phyloP scores from a whole-genome alignment of 163 green algal genomes.

The Volvox carteri region DNA sequence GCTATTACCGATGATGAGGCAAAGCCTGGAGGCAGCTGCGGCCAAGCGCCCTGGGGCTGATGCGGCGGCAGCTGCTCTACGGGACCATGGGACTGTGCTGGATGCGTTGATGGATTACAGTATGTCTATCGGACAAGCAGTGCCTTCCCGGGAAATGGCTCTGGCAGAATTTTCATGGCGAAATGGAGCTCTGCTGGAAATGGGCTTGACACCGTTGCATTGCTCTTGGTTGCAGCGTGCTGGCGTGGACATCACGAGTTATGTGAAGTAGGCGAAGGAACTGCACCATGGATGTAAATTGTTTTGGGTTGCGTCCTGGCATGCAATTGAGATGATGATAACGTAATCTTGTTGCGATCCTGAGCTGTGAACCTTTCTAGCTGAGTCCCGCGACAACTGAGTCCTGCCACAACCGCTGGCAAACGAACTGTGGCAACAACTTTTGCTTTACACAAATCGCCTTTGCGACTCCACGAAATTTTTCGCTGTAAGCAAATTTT shows the following conservation, averaged over 20 bases:
- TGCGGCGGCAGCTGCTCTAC: background rate
- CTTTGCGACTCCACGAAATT: too few species aligned
- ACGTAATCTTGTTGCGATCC: too few species aligned
- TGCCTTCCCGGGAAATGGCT: constrained; percentile 42
- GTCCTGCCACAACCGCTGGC: too few species aligned
- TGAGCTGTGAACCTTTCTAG: too few species aligned
- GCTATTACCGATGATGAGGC: constrained; percentile 29
- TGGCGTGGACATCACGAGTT: background rate
- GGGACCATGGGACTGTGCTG: background rate
- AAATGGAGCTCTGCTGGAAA: constrained; percentile 41
- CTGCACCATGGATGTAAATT: too few species aligned
- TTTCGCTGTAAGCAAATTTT: too few species aligned
- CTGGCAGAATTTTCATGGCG: constrained; percentile 38
- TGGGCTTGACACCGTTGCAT: constrained; percentile 3
- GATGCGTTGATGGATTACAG: constrained; percentile 17
- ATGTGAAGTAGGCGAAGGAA: background rate
- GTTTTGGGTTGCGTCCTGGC: too few species aligned
- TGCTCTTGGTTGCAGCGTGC: constrained; percentile 6
- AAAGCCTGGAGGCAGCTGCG: background rate
- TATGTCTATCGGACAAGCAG: background rate
- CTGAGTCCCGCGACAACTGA: too few species aligned
- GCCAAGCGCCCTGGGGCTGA: background rate
- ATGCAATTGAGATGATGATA: too few species aligned
- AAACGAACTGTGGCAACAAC: too few species aligned
- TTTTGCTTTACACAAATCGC: too few species aligned